Evolutionary conservation across 768 basidiomycete genomes (phyloP).

Genomic region (Basidioascus undulatus): DNA sequence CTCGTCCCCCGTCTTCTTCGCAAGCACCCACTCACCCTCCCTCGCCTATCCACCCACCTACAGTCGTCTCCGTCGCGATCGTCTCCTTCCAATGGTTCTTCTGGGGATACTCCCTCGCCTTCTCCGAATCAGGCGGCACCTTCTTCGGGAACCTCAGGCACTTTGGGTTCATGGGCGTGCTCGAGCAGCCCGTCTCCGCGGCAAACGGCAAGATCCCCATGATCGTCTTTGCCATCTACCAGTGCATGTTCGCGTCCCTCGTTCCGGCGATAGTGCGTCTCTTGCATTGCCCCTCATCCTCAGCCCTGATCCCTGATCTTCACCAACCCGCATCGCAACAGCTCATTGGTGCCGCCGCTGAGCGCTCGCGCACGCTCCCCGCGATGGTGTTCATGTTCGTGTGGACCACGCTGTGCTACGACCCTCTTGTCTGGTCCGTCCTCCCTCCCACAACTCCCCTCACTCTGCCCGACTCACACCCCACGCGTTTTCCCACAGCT

Average conservation of each 20-base stretch:
- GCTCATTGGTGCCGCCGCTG: conserved; percentile 71
- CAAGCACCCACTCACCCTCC: too few species aligned
- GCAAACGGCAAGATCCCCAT: conserved; percentile 30
- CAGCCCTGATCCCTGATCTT: too few species aligned
- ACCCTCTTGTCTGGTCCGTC: conserved; percentile 79
- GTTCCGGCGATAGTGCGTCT: background rate
- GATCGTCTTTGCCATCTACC: conserved; percentile 59
- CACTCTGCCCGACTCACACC: too few species aligned
- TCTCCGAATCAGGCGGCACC: conserved; percentile 47
- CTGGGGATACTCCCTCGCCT: conserved; percentile 86
- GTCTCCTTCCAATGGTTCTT: conserved; percentile 52
- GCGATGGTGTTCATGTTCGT: conserved; percentile 68
- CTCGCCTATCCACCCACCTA: too few species aligned
- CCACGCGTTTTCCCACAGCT: too few species aligned
- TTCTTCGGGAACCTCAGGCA: conserved; percentile 71
- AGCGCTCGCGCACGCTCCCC: conserved; percentile 64
- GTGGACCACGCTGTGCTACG: conserved; percentile 73
- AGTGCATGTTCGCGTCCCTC: conserved; percentile 55
- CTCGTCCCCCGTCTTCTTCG: too few species aligned
- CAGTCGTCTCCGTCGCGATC: too few species aligned
- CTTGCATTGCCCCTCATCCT: conserved; percentile 27
- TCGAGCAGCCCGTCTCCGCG: conserved; percentile 12
- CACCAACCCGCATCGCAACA: too few species aligned
- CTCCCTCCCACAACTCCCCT: too few species aligned
- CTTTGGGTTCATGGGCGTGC: conserved; percentile 48